These are phyloP conservation scores for Myotisia sp. DNA, from an alignment of 2,329 filamentous ascomycete genomes.

Conservation along the genomic window DNA sequence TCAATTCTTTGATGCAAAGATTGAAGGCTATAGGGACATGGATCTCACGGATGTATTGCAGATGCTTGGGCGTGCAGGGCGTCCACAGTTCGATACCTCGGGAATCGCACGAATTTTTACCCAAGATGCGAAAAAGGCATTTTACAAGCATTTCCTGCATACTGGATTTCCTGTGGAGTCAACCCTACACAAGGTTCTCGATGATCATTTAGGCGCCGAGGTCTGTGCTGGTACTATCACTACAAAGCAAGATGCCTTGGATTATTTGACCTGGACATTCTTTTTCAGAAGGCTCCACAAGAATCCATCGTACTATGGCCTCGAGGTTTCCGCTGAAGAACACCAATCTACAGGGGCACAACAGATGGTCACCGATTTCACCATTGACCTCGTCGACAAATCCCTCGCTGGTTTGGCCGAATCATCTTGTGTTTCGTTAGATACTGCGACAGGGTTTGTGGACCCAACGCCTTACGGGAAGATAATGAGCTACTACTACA, in stretches of 20 bases:
- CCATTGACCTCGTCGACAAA: slow-evolving; percentile 81
- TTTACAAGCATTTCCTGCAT: slow-evolving; percentile 98
- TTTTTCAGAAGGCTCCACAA: slow-evolving; percentile 97
- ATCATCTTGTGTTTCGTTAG: slow-evolving; percentile 70
- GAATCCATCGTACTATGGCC: slow-evolving; percentile 94
- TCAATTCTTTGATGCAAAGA: slow-evolving; percentile 95
- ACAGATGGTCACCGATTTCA: slow-evolving; percentile 78
- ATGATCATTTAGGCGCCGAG: slow-evolving; percentile 93
- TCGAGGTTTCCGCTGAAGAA: slow-evolving; percentile 84
- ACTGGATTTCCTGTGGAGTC: slow-evolving; percentile 97
- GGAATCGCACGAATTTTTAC: slow-evolving; percentile 96
- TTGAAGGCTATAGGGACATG: slow-evolving; percentile 97
- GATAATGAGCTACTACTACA: slow-evolving; percentile 99
- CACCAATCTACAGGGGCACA: slow-evolving; percentile 80
- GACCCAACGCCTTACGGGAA: slow-evolving; percentile 84
- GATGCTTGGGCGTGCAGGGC: slow-evolving; percentile 90
- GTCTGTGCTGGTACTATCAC: slow-evolving; percentile 83
- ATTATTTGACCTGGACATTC: slow-evolving; percentile 98
- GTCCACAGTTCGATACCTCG: slow-evolving; percentile 90
- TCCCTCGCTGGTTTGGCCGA: slow-evolving; percentile 68
- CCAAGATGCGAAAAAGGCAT: slow-evolving; percentile 93
- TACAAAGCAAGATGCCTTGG: slow-evolving; percentile 91
- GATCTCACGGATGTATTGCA: slow-evolving; percentile 94
- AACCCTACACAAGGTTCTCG: slow-evolving; percentile 84
- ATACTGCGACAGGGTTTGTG: slow-evolving; percentile 68